Evolutionary conservation across 176 grass and related monocot genomes (phyloP).

Genomic region (Carex cristatella): DNA sequence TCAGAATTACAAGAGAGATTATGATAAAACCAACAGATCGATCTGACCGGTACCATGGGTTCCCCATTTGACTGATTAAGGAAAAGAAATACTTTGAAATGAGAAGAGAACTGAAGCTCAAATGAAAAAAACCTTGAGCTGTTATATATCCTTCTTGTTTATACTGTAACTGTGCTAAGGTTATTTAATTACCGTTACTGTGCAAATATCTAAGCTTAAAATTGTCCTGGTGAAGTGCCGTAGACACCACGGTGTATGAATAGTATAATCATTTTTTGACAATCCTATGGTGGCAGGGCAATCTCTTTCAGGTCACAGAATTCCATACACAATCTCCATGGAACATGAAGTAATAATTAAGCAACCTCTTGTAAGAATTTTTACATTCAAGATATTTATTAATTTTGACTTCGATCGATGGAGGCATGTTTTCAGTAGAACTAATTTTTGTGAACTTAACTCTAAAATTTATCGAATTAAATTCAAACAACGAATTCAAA

Average conservation of each 20-base stretch:
- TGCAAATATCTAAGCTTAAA: neutral
- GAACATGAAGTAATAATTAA: neutral
- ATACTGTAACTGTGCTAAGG: neutral
- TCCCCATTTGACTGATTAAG: neutral
- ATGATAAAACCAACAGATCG: conserved; percentile 5
- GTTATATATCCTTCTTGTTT: neutral
- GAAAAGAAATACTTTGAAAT: neutral
- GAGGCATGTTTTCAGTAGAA: too few species aligned
- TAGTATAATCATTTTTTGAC: neutral
- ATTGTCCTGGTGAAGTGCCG: neutral
- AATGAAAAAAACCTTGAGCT: neutral
- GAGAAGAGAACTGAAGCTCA: neutral
- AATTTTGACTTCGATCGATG: neutral
- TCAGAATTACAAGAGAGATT: neutral
- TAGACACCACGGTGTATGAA: neutral
- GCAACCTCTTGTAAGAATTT: neutral
- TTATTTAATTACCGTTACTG: neutral
- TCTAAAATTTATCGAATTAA: too few species aligned
- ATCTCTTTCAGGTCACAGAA: neutral
- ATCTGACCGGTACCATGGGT: neutral
- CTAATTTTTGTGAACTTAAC: too few species aligned
- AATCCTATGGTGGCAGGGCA: neutral
- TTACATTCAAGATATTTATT: neutral
- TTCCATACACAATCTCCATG: neutral
- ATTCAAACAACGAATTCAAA: too few species aligned